Base-by-base conservation (phyloP, 371 early-diverging fungal genomes). In the Mycotypha africana region DNA sequence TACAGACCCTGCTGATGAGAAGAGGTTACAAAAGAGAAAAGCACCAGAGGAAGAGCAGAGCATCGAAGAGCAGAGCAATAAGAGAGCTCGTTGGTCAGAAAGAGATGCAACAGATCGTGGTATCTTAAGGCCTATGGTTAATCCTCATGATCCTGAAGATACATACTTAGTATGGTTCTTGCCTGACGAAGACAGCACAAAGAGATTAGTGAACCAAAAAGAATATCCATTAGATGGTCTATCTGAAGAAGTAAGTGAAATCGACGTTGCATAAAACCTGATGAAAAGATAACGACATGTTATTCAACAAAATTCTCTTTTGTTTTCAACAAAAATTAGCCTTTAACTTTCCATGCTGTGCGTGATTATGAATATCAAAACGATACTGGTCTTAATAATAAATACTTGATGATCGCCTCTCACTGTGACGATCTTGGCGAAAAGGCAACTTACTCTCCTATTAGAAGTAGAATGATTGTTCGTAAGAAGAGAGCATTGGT, bases 1-100 rank as follows among this genome's bases (percentile, higher is more conserved):
- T 52, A 70, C 65, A 6, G 83, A 85, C 49, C 91, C 93, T 2
- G 70, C 84, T n/a, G 72, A 76, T 45, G 69, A 76, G 33, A 38
- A 45, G 3, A 42, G 66, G 45, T 23, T 59, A 28, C 38, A 41
- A n/a, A 65, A 68, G 35, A 54, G 64, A 49, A 46, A 17, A 25
- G 4, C 15, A 15, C 5, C 5, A 8, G 40, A 41, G 12, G 2
- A 23, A 14, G 44, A 15, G 3, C 20, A 14, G 31, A n/a, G n/a
- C 12, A 4, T 31, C 12, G 14, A 33, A 30, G 20, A 16, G 7
- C 21, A 44, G 24, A 12, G 30, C 12, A 14, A 30, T 1, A 51
- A 57, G 23, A n/a, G 47, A 26, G 42, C 47, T 38, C 38, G 58
- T 2, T 22, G 38, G 12, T 63, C 53, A 12, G 47, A 53, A 24